Conservation (phyloP, 371 early-diverging fungal species). For the Paramicrosporidium saccamoebae region DNA sequence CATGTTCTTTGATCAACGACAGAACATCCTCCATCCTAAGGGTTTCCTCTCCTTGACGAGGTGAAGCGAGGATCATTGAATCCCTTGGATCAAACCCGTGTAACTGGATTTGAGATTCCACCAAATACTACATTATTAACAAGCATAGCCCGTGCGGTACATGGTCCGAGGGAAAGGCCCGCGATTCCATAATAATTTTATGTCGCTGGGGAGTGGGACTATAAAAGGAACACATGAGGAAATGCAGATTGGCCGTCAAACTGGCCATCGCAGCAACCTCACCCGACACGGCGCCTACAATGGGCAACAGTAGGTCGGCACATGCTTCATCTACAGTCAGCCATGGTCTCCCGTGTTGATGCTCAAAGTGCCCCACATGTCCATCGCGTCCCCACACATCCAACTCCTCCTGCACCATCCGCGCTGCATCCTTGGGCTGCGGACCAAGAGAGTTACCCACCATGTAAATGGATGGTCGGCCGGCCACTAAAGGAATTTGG, state of each 20-base stretch:
- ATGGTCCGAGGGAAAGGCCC: slow-evolving; percentile 81
- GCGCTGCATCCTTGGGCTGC: slow-evolving; percentile 25
- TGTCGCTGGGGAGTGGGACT: slow-evolving; percentile 27
- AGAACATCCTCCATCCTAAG: slow-evolving; percentile 49
- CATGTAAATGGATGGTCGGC: slow-evolving; percentile 31
- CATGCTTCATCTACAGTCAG: slow-evolving; percentile 39
- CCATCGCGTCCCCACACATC: slow-evolving; percentile 52
- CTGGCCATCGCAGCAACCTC: slow-evolving; percentile 76
- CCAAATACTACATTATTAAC: slow-evolving; percentile 22
- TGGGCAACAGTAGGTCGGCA: slow-evolving; percentile 19
- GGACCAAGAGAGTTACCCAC: slow-evolving; percentile 80
- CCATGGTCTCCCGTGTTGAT: slow-evolving; percentile 57
- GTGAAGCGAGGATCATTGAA: slow-evolving; percentile 29
- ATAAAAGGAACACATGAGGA: slow-evolving; percentile 66
- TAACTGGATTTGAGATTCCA: slow-evolving; percentile 45
- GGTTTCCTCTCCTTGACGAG: slow-evolving; percentile 27
- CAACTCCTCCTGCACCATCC: slow-evolving; percentile 43
- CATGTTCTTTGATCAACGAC: slow-evolving; percentile 22
- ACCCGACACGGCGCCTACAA: slow-evolving; percentile 42
- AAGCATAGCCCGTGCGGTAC: slow-evolving; percentile 3
- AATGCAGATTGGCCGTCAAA: slow-evolving; percentile 63
- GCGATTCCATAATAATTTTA: slow-evolving; percentile 66
- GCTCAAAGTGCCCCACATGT: slow-evolving; percentile 53
- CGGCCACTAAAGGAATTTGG: too few relatives aligned
- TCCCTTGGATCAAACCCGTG: slow-evolving; percentile 31